phyloP scores from a whole-genome alignment of 169 alveolate genomes.

The Eimeria sp. region DNA sequence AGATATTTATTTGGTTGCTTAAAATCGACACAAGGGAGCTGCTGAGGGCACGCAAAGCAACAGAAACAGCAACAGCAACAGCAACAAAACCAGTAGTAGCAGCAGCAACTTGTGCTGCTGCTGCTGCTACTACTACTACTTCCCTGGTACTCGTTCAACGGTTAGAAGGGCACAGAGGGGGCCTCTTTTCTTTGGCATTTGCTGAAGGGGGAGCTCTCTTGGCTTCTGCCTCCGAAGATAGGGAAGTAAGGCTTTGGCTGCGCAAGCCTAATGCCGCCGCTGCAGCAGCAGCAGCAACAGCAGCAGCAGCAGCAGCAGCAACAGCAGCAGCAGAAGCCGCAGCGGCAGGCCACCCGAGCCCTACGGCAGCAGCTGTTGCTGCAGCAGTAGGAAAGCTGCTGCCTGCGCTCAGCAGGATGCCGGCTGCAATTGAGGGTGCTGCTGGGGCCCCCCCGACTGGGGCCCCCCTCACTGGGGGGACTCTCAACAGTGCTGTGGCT shows the following conservation, averaged over 20 bases:
- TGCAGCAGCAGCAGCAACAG: neutral
- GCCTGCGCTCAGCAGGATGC: neutral
- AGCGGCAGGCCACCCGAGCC: neutral
- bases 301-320: slow-evolving; percentile 53
- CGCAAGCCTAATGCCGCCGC: too few relatives aligned
- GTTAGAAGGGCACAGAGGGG: slow-evolving; percentile 62
- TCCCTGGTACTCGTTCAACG: neutral
- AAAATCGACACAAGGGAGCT: neutral
- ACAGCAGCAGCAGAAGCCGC: slow-evolving; percentile 34
- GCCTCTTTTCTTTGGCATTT: slow-evolving; percentile 13
- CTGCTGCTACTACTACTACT: slow-evolving; percentile 25
- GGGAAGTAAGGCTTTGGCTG: slow-evolving; percentile 64
- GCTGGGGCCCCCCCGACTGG: slow-evolving; percentile 27
- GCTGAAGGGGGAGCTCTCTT: slow-evolving; percentile 25
- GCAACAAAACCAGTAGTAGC: neutral
- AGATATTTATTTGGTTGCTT: slow-evolving; percentile 38
- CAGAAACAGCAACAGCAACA: neutral
- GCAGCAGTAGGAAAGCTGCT: neutral
- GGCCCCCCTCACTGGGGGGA: neutral
- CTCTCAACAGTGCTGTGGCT: neutral
- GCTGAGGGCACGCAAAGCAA: neutral
- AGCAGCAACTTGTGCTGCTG: slow-evolving; percentile 4
- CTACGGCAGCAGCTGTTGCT: slow-evolving; percentile 19
- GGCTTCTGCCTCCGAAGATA: slow-evolving; percentile 65
- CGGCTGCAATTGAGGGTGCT: neutral